A percentile compares a stretch with the other conserved stretches of the same genome.
Evolutionary conservation across 768 basidiomycete genomes (phyloP).

Genomic region (Suillus hirtellus): DNA sequence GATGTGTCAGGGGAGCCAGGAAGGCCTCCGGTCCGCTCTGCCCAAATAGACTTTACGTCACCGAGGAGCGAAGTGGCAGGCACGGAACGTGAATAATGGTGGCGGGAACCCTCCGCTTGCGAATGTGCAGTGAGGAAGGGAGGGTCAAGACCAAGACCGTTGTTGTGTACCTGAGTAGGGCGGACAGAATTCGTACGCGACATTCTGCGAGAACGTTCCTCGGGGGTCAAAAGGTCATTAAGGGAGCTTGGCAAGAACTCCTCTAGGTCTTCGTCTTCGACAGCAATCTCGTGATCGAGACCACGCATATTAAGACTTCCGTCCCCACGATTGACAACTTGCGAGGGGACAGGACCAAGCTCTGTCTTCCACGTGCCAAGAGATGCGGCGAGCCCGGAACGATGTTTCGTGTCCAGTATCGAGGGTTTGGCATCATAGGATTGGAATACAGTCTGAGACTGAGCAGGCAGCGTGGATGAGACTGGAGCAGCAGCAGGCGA

Average conservation of each 20-base stretch:
- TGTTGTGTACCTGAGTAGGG: slow-evolving; percentile 19
- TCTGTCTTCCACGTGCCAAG: slow-evolving; percentile 47
- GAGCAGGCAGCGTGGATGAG: slow-evolving; percentile 36
- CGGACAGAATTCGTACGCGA: slow-evolving; percentile 62
- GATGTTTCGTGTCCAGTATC: slow-evolving; percentile 38
- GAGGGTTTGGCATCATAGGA: slow-evolving; percentile 79
- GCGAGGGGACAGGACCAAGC: slow-evolving; percentile 24
- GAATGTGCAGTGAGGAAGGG: slow-evolving; percentile 17
- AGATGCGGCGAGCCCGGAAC: slow-evolving; percentile 61
- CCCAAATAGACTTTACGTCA: slow-evolving; percentile 82
- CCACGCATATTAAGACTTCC: slow-evolving; percentile 27
- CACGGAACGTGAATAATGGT: slow-evolving; percentile 82
- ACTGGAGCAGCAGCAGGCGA: slow-evolving; percentile 47
- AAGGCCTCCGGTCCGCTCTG: slow-evolving; percentile 45
- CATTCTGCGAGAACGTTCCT: slow-evolving; percentile 81
- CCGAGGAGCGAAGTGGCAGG: slow-evolving; percentile 76
- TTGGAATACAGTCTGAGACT: slow-evolving; percentile 50
- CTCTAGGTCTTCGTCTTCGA: slow-evolving; percentile 78
- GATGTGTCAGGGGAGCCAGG: slow-evolving; percentile 41
- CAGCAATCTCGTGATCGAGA: slow-evolving; percentile 42
- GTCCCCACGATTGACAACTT: slow-evolving; percentile 13
- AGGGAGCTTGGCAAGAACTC: slow-evolving; percentile 89
- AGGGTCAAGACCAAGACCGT: slow-evolving; percentile 23
- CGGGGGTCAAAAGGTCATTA: slow-evolving; percentile 86
- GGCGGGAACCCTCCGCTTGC: slow-evolving; percentile 33